These are phyloP conservation scores for Sporothrix schenckii DNA, from an alignment of 2,329 filamentous ascomycete species.

Conservation along the genomic window DNA sequence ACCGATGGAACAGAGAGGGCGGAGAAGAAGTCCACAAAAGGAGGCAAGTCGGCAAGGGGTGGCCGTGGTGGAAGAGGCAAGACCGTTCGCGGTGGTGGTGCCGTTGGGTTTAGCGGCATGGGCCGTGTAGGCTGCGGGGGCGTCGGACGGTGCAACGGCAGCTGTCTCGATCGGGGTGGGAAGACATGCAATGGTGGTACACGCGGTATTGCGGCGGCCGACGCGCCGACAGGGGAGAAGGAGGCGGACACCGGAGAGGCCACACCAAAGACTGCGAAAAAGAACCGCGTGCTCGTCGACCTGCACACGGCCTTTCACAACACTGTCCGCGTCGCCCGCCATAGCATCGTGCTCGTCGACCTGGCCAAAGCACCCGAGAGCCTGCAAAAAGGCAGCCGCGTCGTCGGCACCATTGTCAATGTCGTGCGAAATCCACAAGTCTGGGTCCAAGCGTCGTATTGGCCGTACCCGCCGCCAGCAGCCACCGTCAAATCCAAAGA, in stretches of 20 bases:
- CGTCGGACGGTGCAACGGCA: constrained; percentile 23
- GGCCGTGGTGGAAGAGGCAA: neutral
- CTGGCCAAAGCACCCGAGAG: constrained; percentile 56
- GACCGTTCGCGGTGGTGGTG: neutral
- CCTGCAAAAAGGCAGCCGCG: constrained; percentile 71
- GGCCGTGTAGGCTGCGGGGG: constrained; percentile 5
- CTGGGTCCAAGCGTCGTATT: constrained; percentile 88
- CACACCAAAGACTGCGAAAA: neutral
- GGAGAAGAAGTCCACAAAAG: neutral
- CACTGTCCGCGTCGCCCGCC: constrained; percentile 89
- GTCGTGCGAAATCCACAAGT: constrained; percentile 87
- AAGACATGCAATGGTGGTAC: constrained; percentile 17
- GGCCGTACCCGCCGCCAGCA: constrained; percentile 77
- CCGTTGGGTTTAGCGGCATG: neutral
- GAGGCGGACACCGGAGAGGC: constrained; percentile 45
- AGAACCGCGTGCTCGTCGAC: constrained; percentile 66
- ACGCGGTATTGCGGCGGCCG: neutral
- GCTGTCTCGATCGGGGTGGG: constrained; percentile 21
- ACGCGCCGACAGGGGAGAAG: neutral
- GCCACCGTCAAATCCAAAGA: constrained; percentile 48
- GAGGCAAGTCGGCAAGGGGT: neutral
- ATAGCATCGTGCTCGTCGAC: constrained; percentile 84
- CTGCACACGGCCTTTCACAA: constrained; percentile 81
- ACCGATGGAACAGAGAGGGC: constrained; percentile 1
- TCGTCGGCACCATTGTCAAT: constrained; percentile 88